These are phyloP conservation scores for Closterium sp. DNA, from an alignment of 139 green algal genomes.

Conservation along the genomic window DNA sequence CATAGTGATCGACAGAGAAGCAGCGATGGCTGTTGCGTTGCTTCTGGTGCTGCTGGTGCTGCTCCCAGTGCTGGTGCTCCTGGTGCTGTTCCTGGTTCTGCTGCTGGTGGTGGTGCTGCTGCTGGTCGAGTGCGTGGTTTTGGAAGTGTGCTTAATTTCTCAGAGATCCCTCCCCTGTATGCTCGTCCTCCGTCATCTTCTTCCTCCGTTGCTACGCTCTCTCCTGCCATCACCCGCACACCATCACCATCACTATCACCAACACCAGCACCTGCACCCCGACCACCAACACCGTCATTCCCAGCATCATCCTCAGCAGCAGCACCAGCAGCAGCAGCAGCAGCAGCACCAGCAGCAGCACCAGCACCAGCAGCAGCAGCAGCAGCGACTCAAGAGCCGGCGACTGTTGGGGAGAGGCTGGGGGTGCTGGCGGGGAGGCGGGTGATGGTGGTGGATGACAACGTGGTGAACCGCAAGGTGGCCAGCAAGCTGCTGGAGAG, in stretches of 20 bases:
- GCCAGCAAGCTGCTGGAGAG: slow-evolving; percentile 38
- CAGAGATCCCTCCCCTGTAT: too few species aligned
- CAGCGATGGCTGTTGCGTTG: too few species aligned
- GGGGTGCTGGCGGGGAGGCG: not conserved
- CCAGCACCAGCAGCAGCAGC: not conserved
- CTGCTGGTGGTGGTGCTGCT: not conserved
- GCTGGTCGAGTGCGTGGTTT: not conserved
- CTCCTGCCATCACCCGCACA: too few species aligned
- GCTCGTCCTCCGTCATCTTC: too few species aligned
- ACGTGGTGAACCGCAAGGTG: slow-evolving; percentile 44
- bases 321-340: not conserved
- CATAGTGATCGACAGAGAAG: too few species aligned
- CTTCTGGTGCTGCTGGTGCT: too few species aligned
- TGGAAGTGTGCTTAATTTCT: too few species aligned
- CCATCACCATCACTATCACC: not conserved
- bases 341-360: not conserved
- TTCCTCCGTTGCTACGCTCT: too few species aligned
- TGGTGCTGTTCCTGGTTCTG: too few species aligned
- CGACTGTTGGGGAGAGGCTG: not conserved
- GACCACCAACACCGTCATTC: too few species aligned
- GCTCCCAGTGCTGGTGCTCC: too few species aligned
- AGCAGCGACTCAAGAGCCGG: not conserved
- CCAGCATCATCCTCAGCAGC: not conserved
- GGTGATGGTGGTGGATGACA: slow-evolving; percentile 41
- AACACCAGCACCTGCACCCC: not conserved